phyloP scores from a whole-genome alignment of 2,329 filamentous ascomycete genomes.

The Claviceps spartinae region DNA sequence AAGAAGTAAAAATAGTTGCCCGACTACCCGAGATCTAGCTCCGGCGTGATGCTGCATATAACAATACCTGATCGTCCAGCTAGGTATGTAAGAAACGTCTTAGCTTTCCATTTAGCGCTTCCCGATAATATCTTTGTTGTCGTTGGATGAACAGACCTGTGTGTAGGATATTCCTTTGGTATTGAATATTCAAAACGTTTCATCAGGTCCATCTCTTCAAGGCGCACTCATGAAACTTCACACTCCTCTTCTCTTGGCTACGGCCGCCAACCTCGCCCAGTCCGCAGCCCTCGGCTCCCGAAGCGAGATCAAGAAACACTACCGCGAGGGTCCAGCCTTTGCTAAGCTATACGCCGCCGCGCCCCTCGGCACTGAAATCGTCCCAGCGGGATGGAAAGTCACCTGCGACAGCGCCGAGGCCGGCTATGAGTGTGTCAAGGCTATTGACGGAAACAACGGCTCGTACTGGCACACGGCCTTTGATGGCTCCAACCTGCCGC shows the following conservation, averaged over 20 bases:
- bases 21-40: neutral
- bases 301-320: neutral
- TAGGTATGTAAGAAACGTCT: too few relatives aligned
- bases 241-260: neutral
- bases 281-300: neutral
- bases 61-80: neutral
- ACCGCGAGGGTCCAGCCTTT: neutral
- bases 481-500: conserved; percentile 9
- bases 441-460: conserved; percentile 15
- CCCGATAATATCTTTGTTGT: neutral
- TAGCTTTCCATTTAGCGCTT: neutral
- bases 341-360: conserved; percentile 4
- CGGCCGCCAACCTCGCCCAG: neutral
- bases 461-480: conserved; percentile 17
- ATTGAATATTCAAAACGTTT: neutral
- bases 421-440: conserved; percentile 16
- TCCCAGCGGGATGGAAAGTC: conserved; percentile 12
- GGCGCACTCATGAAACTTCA: neutral
- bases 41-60: neutral
- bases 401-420: conserved; percentile 16
- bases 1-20: neutral
- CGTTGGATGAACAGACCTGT: neutral
- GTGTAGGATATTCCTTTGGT: neutral
- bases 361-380: conserved; percentile 5
- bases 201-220: too few relatives aligned